A percentile compares a stretch with the other conserved stretches of the same genome.
These are phyloP conservation scores for Pseudisothecium myosuroides DNA, from an alignment of 225 moss, liverwort and hornwort species.

Conservation along the genomic window DNA sequence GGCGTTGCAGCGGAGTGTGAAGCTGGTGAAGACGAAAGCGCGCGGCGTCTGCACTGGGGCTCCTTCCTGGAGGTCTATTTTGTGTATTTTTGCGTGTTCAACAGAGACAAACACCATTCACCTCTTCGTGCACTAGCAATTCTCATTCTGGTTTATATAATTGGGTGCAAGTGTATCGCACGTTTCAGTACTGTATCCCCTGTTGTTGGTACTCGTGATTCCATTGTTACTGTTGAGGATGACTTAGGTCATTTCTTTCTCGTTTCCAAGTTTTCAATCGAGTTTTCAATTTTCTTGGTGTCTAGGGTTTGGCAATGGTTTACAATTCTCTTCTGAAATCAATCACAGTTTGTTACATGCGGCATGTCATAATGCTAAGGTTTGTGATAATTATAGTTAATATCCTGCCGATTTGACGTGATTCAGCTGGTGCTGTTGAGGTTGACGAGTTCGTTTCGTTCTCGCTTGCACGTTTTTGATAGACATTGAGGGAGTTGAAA, in stretches of 20 bases:
- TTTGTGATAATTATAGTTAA: neutral
- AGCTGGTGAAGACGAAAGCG: neutral
- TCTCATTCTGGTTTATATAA: neutral
- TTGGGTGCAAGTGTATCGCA: neutral
- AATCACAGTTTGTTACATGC: neutral
- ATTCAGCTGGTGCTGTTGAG: neutral
- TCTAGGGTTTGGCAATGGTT: no score
- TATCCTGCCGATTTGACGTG: neutral
- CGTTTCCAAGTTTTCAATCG: neutral
- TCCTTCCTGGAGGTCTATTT: neutral
- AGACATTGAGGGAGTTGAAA: neutral
- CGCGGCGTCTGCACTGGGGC: accelerated
- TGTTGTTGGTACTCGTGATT: neutral
- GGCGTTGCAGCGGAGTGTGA: neutral
- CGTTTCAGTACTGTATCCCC: neutral
- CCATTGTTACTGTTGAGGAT: neutral
- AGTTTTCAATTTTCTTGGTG: neutral
- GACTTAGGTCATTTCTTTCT: no score
- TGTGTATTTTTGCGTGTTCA: neutral
- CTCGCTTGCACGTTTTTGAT: neutral
- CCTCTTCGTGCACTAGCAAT: no score
- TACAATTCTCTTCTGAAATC: neutral
- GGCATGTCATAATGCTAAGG: neutral
- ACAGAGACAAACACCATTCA: no score
- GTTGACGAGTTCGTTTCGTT: neutral